These are phyloP conservation scores for Lepidium aucheri DNA, from an alignment of 345 rosid genomes.

Conservation along the genomic window DNA sequence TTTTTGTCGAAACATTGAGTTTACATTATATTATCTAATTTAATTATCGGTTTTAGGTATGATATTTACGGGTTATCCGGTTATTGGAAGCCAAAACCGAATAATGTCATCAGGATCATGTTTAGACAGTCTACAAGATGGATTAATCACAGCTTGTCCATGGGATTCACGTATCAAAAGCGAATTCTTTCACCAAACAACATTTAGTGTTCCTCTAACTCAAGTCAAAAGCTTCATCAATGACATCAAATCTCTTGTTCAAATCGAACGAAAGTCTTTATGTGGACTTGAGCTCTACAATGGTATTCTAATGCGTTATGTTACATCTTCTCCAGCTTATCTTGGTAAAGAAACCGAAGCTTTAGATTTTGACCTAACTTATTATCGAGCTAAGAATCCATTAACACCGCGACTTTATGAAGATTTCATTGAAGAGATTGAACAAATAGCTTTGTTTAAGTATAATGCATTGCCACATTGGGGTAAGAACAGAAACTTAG, in stretches of 20 bases:
- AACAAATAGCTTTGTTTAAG: conserved; percentile 70
- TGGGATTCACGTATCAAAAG: conserved; percentile 72
- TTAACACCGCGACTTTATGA: conserved; percentile 52
- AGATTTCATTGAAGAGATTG: conserved; percentile 68
- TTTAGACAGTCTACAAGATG: conserved; percentile 54
- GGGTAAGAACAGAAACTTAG: conserved; percentile 76
- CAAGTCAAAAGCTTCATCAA: conserved; percentile 40
- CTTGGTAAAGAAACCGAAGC: conserved; percentile 69
- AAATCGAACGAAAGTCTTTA: conserved; percentile 35
- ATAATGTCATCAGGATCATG: conserved; percentile 80
- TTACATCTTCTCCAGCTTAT: conserved; percentile 58
- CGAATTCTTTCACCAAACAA: conserved; percentile 58
- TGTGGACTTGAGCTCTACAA: conserved; percentile 59
- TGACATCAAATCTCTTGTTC: conserved; percentile 55
- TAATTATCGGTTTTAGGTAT: too few relatives aligned
- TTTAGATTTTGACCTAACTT: conserved; percentile 67
- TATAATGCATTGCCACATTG: conserved; percentile 70
- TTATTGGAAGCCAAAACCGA: conserved; percentile 62
- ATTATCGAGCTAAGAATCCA: conserved; percentile 63
- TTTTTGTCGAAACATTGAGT: too few relatives aligned
- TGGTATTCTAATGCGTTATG: conserved; percentile 76
- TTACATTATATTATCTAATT: background rate
- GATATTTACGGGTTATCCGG: conserved; percentile 60
- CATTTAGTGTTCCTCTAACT: conserved; percentile 48
- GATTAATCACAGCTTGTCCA: conserved; percentile 49